phyloP scores from a whole-genome alignment of 257 asterid species.

The Solanum medicagineum region DNA sequence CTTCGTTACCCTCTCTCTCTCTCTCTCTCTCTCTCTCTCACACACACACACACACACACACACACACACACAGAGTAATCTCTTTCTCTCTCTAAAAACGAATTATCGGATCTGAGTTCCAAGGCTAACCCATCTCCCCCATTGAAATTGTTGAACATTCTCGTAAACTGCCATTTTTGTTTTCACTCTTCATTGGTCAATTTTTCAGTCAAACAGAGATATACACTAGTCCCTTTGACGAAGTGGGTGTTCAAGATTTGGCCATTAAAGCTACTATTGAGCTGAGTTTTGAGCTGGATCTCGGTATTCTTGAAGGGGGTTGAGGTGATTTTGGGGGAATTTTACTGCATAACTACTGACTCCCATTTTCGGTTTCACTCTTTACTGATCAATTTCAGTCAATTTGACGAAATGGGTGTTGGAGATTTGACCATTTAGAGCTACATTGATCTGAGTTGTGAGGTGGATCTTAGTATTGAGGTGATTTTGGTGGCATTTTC shows the following conservation, averaged over 20 bases:
- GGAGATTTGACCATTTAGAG: not conserved
- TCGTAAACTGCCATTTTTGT: not conserved
- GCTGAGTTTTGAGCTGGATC: not conserved
- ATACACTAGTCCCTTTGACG: not conserved
- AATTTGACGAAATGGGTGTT: not conserved
- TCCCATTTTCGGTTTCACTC: not conserved
- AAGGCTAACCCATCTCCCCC: constrained; percentile 5
- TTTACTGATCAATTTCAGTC: not conserved
- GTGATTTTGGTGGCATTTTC: constrained; percentile 9
- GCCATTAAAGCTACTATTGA: not conserved
- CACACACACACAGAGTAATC: not conserved
- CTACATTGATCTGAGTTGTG: not conserved
- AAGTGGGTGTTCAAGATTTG: not conserved
- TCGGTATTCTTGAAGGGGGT: not conserved
- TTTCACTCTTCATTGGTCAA: not conserved
- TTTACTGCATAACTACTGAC: not conserved
- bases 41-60: not conserved
- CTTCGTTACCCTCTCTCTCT: not conserved
- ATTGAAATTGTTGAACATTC: not conserved
- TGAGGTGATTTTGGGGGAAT: not conserved
- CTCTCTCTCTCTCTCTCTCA: not conserved
- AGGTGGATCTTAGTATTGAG: not conserved
- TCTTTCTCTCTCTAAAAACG: not conserved
- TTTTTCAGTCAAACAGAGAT: not conserved
- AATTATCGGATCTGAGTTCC: constrained; percentile 62